A percentile compares a stretch with the other conserved stretches of the same genome.
Evolutionary conservation across 1,139 yeast species (phyloP).

Genomic region (Citeromyces hawaiiensis): DNA sequence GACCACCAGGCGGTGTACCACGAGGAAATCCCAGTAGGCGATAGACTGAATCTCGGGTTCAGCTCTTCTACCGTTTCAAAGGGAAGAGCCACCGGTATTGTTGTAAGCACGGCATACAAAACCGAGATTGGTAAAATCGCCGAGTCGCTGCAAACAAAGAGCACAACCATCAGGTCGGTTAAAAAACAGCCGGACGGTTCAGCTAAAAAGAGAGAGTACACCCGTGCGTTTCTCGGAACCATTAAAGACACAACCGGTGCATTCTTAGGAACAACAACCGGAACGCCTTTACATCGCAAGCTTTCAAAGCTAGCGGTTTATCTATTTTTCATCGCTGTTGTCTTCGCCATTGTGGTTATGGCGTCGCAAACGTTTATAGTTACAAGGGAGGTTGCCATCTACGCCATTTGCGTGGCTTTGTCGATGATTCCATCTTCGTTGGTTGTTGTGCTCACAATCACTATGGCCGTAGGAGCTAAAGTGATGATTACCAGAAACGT

Average conservation of each 20-base stretch:
- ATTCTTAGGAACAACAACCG: conserved; percentile 61
- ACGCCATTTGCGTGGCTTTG: conserved; percentile 72
- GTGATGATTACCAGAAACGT: conserved; percentile 64
- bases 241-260: conserved; percentile 43
- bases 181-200: conserved; percentile 21
- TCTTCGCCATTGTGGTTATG: conserved; percentile 72
- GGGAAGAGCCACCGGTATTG: conserved; percentile 68
- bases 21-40: conserved; percentile 54
- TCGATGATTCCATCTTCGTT: conserved; percentile 79
- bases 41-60: conserved; percentile 61
- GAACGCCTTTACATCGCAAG: conserved; percentile 64
- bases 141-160: conserved; percentile 33
- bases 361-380: conserved; percentile 61
- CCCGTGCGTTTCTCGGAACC: conserved; percentile 30
- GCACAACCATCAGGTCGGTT: conserved; percentile 19
- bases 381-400: conserved; percentile 60
- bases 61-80: conserved; percentile 62
- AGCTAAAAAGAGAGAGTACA: conserved; percentile 31
- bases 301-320: conserved; percentile 59
- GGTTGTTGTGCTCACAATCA: conserved; percentile 69
- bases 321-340: conserved; percentile 57
- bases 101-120: conserved; percentile 48
- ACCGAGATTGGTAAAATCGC: conserved; percentile 79
- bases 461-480: conserved; percentile 80
- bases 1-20: conserved; percentile 26